phyloP scores from a whole-genome alignment of 352 stramenopile genomes.

The Aphanomyces invadans region DNA sequence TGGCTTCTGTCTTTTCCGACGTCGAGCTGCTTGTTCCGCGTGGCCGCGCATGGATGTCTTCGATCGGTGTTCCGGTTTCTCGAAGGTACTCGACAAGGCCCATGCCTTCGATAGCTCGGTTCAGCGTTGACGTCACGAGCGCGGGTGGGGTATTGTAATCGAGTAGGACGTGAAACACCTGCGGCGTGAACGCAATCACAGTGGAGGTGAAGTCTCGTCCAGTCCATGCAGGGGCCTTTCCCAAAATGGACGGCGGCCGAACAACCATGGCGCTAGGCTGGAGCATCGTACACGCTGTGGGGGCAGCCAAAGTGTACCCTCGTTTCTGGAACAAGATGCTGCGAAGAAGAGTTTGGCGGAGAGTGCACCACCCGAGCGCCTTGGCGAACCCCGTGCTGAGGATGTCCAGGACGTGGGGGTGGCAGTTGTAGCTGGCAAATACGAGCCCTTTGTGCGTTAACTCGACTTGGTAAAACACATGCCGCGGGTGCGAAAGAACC shows the following conservation, averaged over 20 bases:
- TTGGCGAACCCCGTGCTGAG: slow-evolving; percentile 15
- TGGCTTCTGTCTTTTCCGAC: slow-evolving; percentile 7
- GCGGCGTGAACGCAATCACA: slow-evolving; percentile 11
- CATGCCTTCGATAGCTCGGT: slow-evolving; percentile 19
- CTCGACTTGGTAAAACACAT: slow-evolving; percentile 22
- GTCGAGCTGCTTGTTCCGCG: neutral
- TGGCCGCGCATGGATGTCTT: slow-evolving; percentile 13
- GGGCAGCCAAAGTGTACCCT: slow-evolving; percentile 10
- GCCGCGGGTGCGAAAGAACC: neutral
- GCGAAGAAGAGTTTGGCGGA: slow-evolving; percentile 11
- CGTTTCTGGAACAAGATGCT: slow-evolving; percentile 25
- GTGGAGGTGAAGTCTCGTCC: neutral
- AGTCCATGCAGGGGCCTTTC: neutral
- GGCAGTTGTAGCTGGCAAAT: slow-evolving; percentile 14
- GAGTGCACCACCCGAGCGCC: slow-evolving; percentile 10
- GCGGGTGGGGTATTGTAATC: slow-evolving; percentile 7
- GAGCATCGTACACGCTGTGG: slow-evolving; percentile 16
- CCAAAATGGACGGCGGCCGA: neutral
- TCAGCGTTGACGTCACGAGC: neutral
- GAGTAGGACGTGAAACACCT: slow-evolving; percentile 15
- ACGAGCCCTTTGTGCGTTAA: slow-evolving; percentile 7
- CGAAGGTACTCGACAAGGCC: slow-evolving; percentile 22
- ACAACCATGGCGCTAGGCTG: slow-evolving; percentile 10
- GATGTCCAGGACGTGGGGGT: slow-evolving; percentile 14
- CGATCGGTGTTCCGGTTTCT: slow-evolving; percentile 18